phyloP scores from a whole-genome alignment of 306 rosid species.

The Inga oerstediana region DNA sequence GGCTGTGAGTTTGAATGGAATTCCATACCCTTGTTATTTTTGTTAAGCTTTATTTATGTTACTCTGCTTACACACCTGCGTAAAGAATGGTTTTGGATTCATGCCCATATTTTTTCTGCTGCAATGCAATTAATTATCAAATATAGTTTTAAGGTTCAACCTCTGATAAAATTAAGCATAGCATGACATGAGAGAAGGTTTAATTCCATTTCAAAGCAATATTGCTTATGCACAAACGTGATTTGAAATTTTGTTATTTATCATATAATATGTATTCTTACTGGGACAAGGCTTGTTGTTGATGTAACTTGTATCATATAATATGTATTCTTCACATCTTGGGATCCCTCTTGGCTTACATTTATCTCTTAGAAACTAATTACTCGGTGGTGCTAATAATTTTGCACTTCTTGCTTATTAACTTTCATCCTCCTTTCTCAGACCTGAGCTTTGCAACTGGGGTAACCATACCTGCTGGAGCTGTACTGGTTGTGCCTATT shows the following conservation, averaged over 20 bases:
- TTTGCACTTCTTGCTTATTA: constrained; percentile 22
- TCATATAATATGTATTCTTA: neutral
- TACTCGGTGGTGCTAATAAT: constrained; percentile 4
- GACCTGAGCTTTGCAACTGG: constrained; percentile 67
- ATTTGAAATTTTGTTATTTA: neutral
- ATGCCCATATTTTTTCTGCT: neutral
- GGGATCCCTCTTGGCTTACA: neutral
- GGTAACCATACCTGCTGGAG: constrained; percentile 70
- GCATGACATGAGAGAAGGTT: constrained; percentile 17
- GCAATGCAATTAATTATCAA: constrained; percentile 11
- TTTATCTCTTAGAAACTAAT: neutral
- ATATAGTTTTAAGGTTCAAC: neutral
- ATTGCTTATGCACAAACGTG: constrained; percentile 1
- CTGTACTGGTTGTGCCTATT: constrained; percentile 68
- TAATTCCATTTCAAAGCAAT: constrained; percentile 9
- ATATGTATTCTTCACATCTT: constrained; percentile 1
- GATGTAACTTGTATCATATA: too few relatives aligned
- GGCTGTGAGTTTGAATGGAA: too few relatives aligned
- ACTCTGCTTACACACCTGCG: too few relatives aligned
- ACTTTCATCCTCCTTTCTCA: constrained; percentile 35
- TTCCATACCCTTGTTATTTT: too few relatives aligned
- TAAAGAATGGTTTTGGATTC: neutral
- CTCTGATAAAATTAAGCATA: neutral
- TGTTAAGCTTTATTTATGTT: neutral
- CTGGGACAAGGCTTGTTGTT: too few relatives aligned